Evolutionary conservation across 306 rosid species (phyloP), one percentile per base, ranked within the genome.

Genomic region (Ormosia emarginata): DNA sequence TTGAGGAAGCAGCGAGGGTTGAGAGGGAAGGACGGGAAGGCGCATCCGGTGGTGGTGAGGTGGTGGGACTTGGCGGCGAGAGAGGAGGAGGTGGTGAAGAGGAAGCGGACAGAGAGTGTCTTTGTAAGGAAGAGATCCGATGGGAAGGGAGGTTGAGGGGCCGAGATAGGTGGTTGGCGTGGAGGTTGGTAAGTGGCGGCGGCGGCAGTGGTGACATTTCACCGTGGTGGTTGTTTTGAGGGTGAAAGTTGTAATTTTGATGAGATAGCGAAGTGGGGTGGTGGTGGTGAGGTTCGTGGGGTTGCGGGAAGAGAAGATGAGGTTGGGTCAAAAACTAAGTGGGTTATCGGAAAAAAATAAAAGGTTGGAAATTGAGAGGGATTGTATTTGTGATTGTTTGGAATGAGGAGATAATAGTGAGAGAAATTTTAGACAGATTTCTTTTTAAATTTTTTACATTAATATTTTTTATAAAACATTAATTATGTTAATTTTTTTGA

Each of bases 21-120:
- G 9, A 64, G 76, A 12, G 86, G 89, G 82, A 88, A 83, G 32
- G 86, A 71, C 61, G 88, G 59, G 69, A 79, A 77, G 3, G 85
- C 87, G 74, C 88, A 70, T 18, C 74, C 71, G 7, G 80, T 58
- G 53, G 86, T 24, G 49, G 79, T 52, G 47, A n/a, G 11, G 69
- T 33, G 3, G 76, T 72, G 56, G 49, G 86, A 37, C 62, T 90
- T 70, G n/a, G 15, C 3, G 55, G 55, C 4, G 9, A 86, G 18
- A 12, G 84, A 72, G 58, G 94, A 89, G 29, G 92, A 75, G 34
- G 90, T 81, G 47, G 97, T 87, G 87, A 90, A 81, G 82, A 93
- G 87, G 74, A 88, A 77, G 86, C 89, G 85, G 39, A 90, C 84
- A 57, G 97, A 89, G 84, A 93, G 66, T 4, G 94, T 91, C n/a